Conservation (phyloP, 495 filamentous ascomycete genomes). For the Penicillium bialowiezense region DNA sequence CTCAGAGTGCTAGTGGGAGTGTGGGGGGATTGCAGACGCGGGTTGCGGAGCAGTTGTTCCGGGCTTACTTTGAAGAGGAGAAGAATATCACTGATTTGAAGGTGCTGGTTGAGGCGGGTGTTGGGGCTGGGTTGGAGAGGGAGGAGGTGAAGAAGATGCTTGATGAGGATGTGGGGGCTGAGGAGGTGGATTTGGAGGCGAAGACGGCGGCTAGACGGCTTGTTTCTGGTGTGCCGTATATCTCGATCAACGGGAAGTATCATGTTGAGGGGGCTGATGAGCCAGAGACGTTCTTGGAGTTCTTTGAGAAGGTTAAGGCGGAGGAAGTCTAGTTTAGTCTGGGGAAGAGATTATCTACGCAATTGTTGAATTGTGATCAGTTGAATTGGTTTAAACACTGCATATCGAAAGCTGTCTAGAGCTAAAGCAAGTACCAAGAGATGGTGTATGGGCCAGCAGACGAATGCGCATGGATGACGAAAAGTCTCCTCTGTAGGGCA, state of each 20-base stretch:
- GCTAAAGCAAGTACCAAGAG: background rate
- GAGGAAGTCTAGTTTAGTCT: constrained; percentile 6
- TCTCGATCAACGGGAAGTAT: constrained; percentile 63
- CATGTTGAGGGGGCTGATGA: constrained; percentile 66
- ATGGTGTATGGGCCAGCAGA: background rate
- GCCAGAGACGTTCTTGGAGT: constrained; percentile 49
- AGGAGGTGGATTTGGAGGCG: constrained; percentile 69
- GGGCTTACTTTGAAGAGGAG: constrained; percentile 72
- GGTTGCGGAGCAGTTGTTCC: constrained; percentile 68
- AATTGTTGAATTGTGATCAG: background rate
- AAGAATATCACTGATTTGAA: constrained; percentile 68
- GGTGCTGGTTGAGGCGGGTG: constrained; percentile 58
- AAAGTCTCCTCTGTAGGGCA: no score
- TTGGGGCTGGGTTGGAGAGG: constrained; percentile 60
- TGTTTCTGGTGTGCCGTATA: constrained; percentile 73
- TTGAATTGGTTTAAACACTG: background rate
- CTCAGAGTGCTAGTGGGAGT: constrained; percentile 13
- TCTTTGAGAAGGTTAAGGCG: constrained; percentile 53
- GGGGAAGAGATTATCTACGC: no score
- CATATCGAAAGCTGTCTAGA: background rate
- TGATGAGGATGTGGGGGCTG: constrained; percentile 56
- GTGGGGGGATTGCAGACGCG: constrained; percentile 52
- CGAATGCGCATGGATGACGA: background rate
- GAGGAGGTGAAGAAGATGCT: constrained; percentile 61
- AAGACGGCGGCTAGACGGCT: constrained; percentile 51